Base-by-base conservation (phyloP, 352 stramenopile species). In the Phytophthora litchii region DNA sequence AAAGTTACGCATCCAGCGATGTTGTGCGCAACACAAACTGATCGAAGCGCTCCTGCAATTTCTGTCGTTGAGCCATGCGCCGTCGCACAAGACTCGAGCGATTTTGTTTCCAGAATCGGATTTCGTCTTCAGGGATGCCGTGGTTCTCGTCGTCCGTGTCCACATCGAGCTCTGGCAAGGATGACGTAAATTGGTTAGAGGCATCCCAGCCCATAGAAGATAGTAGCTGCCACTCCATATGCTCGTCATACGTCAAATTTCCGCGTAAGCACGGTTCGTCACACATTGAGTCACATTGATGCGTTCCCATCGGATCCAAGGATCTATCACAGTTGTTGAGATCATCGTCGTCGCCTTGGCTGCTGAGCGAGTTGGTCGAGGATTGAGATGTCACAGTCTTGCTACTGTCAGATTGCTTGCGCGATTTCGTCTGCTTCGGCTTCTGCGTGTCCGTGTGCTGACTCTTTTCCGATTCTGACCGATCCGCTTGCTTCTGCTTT, bases 71-170 rank as follows among this genome's bases (percentile, higher is more conserved):
- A 8, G 80, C 86, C 54, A 89, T 71, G 25, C 86, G 82, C 68
- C 89, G 88, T 31, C 80, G 74, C 52, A 88, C 83, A 34, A 95
- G 75, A 48, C 60, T 81, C 10, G 82, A 78, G 41, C 75, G 81
- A 60, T 95, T 95, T 42, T 88, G 77, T 65, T 95, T 91, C 86
- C 86, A 95, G 34, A 90, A 91, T 40, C 78, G 78, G 51, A 95
- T 92, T 51, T 95, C 86, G 49, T 91, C 80, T 69, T 93, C 83
- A 0, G 86, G 83, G 47, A 95, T 95, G 25, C 83, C 80, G 23
- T 89, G 71, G 36, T 92, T 82, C 37, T 91, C 83, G 38, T 92
- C 84, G 50, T 93, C 83, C 40, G 77, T 86, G 45, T 91, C 80
- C 14, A 76, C 79, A 48, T 93, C 82, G 23, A 87, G 72, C 41